Conservation (phyloP, 2,329 filamentous ascomycete species). For the Fusarium kyushuense region DNA sequence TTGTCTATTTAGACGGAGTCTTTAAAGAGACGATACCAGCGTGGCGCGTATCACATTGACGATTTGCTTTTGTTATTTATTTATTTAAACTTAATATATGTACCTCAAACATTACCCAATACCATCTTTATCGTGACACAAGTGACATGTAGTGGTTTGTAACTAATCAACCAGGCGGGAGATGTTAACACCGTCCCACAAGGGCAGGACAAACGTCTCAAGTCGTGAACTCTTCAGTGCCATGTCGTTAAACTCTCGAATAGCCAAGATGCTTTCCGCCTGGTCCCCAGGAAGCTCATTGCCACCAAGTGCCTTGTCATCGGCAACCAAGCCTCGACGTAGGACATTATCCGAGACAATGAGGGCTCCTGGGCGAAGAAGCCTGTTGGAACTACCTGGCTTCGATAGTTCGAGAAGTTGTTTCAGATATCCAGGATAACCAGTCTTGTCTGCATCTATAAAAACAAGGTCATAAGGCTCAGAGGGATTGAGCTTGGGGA, state of each 20-base stretch:
- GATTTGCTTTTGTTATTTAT: slow-evolving; percentile 7
- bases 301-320: slow-evolving; percentile 45
- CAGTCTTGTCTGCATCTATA: slow-evolving; percentile 65
- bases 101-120: neutral
- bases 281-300: slow-evolving; percentile 36
- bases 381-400: slow-evolving; percentile 53
- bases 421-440: slow-evolving; percentile 62
- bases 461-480: slow-evolving; percentile 66
- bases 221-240: slow-evolving; percentile 52
- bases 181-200: slow-evolving; percentile 59
- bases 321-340: slow-evolving; percentile 61
- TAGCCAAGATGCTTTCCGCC: slow-evolving; percentile 43
- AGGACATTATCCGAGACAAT: slow-evolving; percentile 68
- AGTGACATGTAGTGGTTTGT: neutral
- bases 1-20: slow-evolving; percentile 9
- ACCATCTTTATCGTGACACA: neutral
- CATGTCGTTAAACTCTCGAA: slow-evolving; percentile 54
- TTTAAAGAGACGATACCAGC: slow-evolving; percentile 24
- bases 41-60: neutral
- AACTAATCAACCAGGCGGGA: slow-evolving; percentile 55
- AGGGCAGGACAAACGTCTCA: slow-evolving; percentile 56
- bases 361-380: slow-evolving; percentile 63
- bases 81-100: slow-evolving; percentile 17
- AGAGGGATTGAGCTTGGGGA: slow-evolving; percentile 47
- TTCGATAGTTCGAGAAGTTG: slow-evolving; percentile 59